Evolutionary conservation across 805 yeast species (phyloP).

Genomic region (Saccharomyces paradoxus): DNA sequence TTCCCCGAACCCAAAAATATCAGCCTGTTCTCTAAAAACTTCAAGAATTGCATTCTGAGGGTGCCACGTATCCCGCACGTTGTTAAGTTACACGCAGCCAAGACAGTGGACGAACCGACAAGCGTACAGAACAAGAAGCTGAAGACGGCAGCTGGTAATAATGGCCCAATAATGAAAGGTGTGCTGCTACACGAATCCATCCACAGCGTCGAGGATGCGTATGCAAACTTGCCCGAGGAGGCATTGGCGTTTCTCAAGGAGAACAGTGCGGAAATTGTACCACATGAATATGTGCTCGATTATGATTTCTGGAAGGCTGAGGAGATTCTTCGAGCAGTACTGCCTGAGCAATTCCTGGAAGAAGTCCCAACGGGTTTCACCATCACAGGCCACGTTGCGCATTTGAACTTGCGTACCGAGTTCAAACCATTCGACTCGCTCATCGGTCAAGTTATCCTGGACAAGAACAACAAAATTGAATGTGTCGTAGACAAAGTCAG

Average conservation of each 20-base stretch:
- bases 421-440: constrained; percentile 72
- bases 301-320: constrained; percentile 87
- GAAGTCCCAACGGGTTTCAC: constrained; percentile 90
- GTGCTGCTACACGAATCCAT: constrained; percentile 54
- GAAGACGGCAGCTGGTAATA: constrained; percentile 22
- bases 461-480: constrained; percentile 65
- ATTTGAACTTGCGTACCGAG: constrained; percentile 74
- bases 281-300: constrained; percentile 49
- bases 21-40: constrained; percentile 51
- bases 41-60: constrained; percentile 53
- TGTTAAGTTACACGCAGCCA: constrained; percentile 32
- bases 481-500: constrained; percentile 92
- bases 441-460: constrained; percentile 85
- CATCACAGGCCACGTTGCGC: constrained; percentile 92
- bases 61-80: constrained; percentile 68
- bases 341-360: constrained; percentile 58
- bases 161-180: constrained; percentile 27
- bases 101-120: constrained; percentile 1
- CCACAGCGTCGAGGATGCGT: constrained; percentile 32
- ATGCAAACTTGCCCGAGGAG: constrained; percentile 33
- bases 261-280: constrained; percentile 39
- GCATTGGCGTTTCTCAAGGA: constrained; percentile 42
- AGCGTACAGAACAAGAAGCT: constrained; percentile 7
- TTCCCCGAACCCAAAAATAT: constrained; percentile 61
- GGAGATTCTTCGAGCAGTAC: constrained; percentile 66